These are phyloP conservation scores for Rhinocladiella similis DNA, from an alignment of 2,329 filamentous ascomycete species.

Conservation along the genomic window DNA sequence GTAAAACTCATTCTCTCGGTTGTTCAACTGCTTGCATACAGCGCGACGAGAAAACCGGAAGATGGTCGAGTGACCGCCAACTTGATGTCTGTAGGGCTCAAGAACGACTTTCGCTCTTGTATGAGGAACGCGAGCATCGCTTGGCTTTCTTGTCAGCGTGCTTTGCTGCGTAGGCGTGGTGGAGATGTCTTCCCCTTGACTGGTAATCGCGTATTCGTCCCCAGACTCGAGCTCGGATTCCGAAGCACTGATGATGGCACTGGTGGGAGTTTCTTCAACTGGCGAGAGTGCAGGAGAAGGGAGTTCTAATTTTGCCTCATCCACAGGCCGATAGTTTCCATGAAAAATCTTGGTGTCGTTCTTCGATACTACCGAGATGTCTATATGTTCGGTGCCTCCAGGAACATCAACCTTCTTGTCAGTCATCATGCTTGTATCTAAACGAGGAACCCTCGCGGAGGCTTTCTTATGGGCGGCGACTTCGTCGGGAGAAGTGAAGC, in stretches of 20 bases:
- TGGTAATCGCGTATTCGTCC: slow-evolving; percentile 50
- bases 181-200: slow-evolving; percentile 55
- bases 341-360: slow-evolving; percentile 62
- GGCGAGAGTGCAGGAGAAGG: slow-evolving; percentile 19
- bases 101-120: slow-evolving; percentile 90
- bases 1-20: slow-evolving; percentile 97
- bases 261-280: slow-evolving; percentile 17
- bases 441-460: background rate
- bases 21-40: slow-evolving; percentile 97
- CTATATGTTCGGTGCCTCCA: slow-evolving; percentile 48
- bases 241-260: slow-evolving; percentile 35
- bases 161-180: slow-evolving; percentile 47
- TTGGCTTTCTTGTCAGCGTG: slow-evolving; percentile 31
- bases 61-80: slow-evolving; percentile 92
- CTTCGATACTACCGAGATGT: slow-evolving; percentile 62
- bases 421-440: slow-evolving; percentile 13
- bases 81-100: slow-evolving; percentile 95
- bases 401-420: slow-evolving; percentile 5
- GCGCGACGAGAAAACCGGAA: slow-evolving; percentile 94
- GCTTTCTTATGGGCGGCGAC: slow-evolving; percentile 11
- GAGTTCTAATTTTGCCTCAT: slow-evolving; percentile 15
- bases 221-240: slow-evolving; percentile 46
- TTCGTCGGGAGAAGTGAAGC: slow-evolving; percentile 24
- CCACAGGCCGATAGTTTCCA: slow-evolving; percentile 46
- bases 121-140: slow-evolving; percentile 28